phyloP scores from a whole-genome alignment of 2,329 filamentous ascomycete genomes.

The Aspergillus sp. region DNA sequence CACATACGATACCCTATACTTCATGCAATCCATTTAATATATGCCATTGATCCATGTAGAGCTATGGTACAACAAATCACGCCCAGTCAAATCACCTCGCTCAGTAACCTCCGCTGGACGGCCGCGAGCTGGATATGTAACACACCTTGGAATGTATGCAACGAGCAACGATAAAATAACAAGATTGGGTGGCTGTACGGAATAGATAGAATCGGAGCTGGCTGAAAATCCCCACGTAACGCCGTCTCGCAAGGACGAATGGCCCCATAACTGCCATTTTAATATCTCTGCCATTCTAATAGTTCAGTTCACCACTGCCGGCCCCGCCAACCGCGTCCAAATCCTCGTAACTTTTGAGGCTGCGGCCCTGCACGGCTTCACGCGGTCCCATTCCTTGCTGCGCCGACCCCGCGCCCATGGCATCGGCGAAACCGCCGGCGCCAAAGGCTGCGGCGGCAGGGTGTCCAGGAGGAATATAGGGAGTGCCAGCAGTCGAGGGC shows the following conservation, averaged over 20 bases:
- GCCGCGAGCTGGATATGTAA: neutral
- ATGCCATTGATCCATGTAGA: neutral
- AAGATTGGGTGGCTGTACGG: neutral
- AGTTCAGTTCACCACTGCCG: slow-evolving; percentile 83
- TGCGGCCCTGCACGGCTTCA: slow-evolving; percentile 88
- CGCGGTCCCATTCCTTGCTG: slow-evolving; percentile 74
- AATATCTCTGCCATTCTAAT: slow-evolving; percentile 61
- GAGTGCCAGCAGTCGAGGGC: slow-evolving; percentile 26
- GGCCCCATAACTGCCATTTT: slow-evolving; percentile 17
- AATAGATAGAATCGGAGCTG: neutral
- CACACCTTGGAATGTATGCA: neutral
- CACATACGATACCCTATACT: neutral
- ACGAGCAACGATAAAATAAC: neutral
- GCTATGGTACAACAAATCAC: slow-evolving; percentile 2
- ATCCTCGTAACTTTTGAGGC: slow-evolving; percentile 95
- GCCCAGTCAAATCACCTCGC: neutral
- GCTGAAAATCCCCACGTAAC: slow-evolving; percentile 2
- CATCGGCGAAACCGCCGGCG: slow-evolving; percentile 45
- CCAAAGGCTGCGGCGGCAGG: slow-evolving; percentile 37
- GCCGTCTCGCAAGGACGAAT: slow-evolving; percentile 7
- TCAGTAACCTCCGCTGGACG: neutral
- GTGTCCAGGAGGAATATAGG: slow-evolving; percentile 39
- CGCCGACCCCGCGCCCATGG: slow-evolving; percentile 62
- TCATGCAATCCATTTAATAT: neutral
- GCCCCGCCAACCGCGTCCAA: slow-evolving; percentile 77